Conservation (phyloP, 2,329 filamentous ascomycete genomes). For the Cordyceps javanica region DNA sequence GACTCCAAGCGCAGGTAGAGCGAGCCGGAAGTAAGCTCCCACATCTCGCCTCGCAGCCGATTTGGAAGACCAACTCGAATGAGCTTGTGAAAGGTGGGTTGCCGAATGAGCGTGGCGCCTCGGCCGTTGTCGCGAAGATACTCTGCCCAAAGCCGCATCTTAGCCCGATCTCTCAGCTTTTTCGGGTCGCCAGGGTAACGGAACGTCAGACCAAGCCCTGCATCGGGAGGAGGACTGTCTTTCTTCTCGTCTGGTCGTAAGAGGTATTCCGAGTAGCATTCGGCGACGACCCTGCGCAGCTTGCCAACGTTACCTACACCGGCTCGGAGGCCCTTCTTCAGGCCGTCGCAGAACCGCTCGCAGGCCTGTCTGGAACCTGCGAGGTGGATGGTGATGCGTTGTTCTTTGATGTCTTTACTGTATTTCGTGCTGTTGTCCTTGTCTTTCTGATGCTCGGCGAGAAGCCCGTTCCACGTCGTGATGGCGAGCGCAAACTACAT, state of each 20-base stretch:
- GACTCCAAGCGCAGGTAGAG: conserved; percentile 82
- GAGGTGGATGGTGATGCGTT: conserved; percentile 87
- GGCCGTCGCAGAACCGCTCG: conserved; percentile 90
- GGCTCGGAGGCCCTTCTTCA: conserved; percentile 83
- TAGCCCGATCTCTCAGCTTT: conserved; percentile 89
- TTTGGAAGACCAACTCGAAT: conserved; percentile 95
- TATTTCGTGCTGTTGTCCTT: conserved; percentile 34
- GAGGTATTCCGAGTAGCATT: conserved; percentile 89
- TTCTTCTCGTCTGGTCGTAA: conserved; percentile 59
- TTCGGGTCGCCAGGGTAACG: conserved; percentile 91
- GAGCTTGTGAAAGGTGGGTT: conserved; percentile 96
- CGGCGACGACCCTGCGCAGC: conserved; percentile 69
- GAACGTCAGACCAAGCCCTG: conserved; percentile 86
- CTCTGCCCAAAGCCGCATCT: conserved; percentile 96
- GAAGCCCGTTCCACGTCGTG: conserved; percentile 84
- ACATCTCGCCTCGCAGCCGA: conserved; percentile 84
- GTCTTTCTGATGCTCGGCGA: conserved; percentile 50
- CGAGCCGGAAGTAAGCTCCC: conserved; percentile 91
- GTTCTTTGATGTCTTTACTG: conserved; percentile 49
- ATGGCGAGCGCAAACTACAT: conserved; percentile 79
- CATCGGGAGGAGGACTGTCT: conserved; percentile 62
- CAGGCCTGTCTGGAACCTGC: conserved; percentile 83
- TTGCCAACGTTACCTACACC: conserved; percentile 84
- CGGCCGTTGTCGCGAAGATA: conserved; percentile 93
- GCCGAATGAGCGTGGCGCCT: conserved; percentile 84